phyloP scores from a whole-genome alignment of 208 protist genomes.

The Trypanosoma brucei region DNA sequence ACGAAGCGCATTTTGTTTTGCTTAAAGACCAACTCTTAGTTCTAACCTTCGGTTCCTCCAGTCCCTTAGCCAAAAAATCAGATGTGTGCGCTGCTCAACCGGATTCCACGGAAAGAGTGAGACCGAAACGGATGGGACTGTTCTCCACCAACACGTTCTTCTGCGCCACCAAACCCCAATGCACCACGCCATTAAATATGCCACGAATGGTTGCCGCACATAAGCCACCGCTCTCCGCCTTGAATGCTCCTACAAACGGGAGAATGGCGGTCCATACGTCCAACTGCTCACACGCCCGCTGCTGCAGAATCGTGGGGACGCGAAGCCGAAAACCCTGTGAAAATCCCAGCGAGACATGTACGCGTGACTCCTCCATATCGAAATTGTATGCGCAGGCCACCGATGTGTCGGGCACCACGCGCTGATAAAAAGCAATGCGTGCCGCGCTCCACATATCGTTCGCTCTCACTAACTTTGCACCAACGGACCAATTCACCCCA shows the following conservation, averaged over 20 bases:
- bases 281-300: slow-evolving; percentile 10
- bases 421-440: slow-evolving; percentile 67
- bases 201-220: slow-evolving; percentile 66
- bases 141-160: slow-evolving; percentile 45
- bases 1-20: no score
- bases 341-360: slow-evolving; percentile 64
- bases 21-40: no score
- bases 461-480: slow-evolving; percentile 64
- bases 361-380: slow-evolving; percentile 41
- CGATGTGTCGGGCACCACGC: slow-evolving; percentile 47
- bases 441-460: slow-evolving; percentile 65
- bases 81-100: neutral
- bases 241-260: slow-evolving; percentile 61
- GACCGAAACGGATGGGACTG: slow-evolving; percentile 35
- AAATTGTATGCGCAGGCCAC: slow-evolving; percentile 75
- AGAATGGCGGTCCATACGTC: slow-evolving; percentile 33
- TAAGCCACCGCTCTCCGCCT: slow-evolving; percentile 64
- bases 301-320: slow-evolving; percentile 34
- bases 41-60: no score
- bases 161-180: slow-evolving; percentile 61
- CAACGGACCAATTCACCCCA: slow-evolving; percentile 76
- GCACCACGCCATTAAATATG: slow-evolving; percentile 60
- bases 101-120: slow-evolving; percentile 65
- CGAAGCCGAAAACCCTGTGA: slow-evolving; percentile 73
- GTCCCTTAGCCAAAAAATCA: no score